Conservation (phyloP, 2,329 filamentous ascomycete genomes). For the Neonectria coccinea region DNA sequence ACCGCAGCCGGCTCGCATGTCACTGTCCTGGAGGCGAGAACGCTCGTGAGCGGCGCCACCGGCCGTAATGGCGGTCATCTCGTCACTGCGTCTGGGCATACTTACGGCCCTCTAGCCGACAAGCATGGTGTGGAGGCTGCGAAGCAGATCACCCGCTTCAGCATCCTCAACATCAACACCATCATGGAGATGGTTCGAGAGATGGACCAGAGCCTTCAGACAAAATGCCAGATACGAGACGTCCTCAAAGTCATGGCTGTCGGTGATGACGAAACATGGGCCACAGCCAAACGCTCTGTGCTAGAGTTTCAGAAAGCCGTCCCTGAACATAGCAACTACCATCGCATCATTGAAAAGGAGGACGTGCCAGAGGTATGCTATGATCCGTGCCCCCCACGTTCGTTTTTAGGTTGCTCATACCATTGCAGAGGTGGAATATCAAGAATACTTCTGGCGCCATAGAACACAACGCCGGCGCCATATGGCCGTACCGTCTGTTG, state of each 20-base stretch:
- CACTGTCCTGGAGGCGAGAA: constrained; percentile 46
- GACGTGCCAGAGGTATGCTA: constrained; percentile 35
- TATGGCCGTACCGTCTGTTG: constrained; percentile 63
- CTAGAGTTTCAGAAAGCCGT: constrained; percentile 33
- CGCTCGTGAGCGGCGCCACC: constrained; percentile 46
- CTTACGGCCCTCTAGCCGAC: constrained; percentile 49
- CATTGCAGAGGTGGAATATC: constrained; percentile 39
- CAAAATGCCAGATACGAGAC: constrained; percentile 35
- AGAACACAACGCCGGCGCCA: constrained; percentile 56
- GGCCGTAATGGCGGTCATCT: constrained; percentile 48
- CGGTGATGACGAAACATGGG: constrained; percentile 35
- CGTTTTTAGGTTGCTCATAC: background rate
- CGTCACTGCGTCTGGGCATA: constrained; percentile 51
- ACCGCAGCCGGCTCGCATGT: constrained; percentile 19
- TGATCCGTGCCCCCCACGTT: background rate
- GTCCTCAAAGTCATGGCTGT: constrained; percentile 39
- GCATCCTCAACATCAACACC: constrained; percentile 52
- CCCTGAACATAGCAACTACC: constrained; percentile 31
- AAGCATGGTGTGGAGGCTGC: constrained; percentile 51
- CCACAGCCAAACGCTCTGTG: constrained; percentile 31
- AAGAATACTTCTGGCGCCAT: constrained; percentile 50
- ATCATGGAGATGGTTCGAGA: constrained; percentile 35
- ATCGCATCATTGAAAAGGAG: constrained; percentile 34
- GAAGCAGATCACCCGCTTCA: constrained; percentile 55
- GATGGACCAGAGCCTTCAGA: constrained; percentile 29